Conservation (phyloP, 208 protist species). For the Naegleria gruberi region DNA sequence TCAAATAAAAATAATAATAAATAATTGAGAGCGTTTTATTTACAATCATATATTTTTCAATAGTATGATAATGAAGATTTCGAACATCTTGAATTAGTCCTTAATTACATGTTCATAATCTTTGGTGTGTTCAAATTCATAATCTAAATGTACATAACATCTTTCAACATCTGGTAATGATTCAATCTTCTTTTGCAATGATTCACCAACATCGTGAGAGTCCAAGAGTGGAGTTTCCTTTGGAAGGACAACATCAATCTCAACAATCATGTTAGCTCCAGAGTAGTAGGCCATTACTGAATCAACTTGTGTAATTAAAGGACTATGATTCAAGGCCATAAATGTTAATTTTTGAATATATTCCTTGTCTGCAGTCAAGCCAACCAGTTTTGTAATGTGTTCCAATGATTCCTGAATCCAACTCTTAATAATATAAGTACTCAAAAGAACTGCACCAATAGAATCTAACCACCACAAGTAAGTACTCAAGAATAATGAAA, state of each 20-base stretch:
- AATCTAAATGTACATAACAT: conserved; percentile 22
- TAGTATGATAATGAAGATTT: no score
- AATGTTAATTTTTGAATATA: conserved; percentile 44
- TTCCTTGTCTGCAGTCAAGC: conserved; percentile 27
- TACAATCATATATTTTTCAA: no score
- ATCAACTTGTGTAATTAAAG: conserved; percentile 36
- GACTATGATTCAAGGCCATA: conserved; percentile 40
- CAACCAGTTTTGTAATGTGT: conserved; percentile 37
- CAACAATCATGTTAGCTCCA: conserved; percentile 36
- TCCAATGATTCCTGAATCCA: conserved; percentile 28
- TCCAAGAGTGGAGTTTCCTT: conserved; percentile 40
- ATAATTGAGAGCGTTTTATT: no score
- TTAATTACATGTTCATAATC: background rate
- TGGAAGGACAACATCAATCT: conserved; percentile 53
- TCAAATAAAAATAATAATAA: no score
- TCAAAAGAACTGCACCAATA: conserved; percentile 38
- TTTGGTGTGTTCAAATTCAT: background rate
- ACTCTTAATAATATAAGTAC: conserved; percentile 32
- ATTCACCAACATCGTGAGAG: conserved; percentile 54
- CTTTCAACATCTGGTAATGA: conserved; percentile 14
- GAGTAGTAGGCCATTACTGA: conserved; percentile 44
- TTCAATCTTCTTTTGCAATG: conserved; percentile 31
- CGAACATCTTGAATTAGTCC: no score
- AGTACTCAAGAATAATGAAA: conserved; percentile 18
- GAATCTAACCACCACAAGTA: conserved; percentile 39